Base-by-base conservation (phyloP, 495 filamentous ascomycete genomes). In the Entonaema liquescens region DNA sequence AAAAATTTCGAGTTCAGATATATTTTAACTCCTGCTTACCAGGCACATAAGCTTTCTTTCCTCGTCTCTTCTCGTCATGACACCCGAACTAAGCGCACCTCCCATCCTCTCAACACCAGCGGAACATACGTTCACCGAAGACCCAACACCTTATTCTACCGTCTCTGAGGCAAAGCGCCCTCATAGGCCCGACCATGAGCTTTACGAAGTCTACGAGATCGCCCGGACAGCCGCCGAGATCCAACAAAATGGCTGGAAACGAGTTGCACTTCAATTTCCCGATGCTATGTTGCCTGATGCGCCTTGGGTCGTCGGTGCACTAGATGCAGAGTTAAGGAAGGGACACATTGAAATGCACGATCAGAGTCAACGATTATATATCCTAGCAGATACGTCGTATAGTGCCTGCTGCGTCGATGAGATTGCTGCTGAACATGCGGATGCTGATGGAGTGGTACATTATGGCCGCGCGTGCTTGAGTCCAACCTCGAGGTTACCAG, bases 391-490 rank as follows among this genome's bases (percentile, higher is more conserved):
- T 78, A 98, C 95, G 8, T 97, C 94, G 1, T 99, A 98, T 79
- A 95, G 95, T 49, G 88, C 94, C 4, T 99, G 95, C 81, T 99
- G 95, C 77, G 94, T 98, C 55, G 95, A 99, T 68, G 95, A 99
- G 79, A 91, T 98, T 50, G 96, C 95, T 1, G 95, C 96, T 15
- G 95, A 98, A 74, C 96, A 99, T 78, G 91, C 92, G 29, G 84
- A 93, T 74, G 94, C 95, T 5, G 91, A 98, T 58, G 93, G 92
- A 4, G 91, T 98, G 4, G 92, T 99, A 17, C 95, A 99, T 77
- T 99, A 98, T 74, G 95, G 95, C 23, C 86, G 95, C 44, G 90
- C 94, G 0, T 99, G 95, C 77, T 83, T 99, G 25, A 97, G 92
- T 1, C 96, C 95, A 1, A 97, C 95, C 0, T 91, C 92, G 4